phyloP scores from a whole-genome alignment of 2,329 filamentous ascomycete genomes.

The Bipolaris victoriae region DNA sequence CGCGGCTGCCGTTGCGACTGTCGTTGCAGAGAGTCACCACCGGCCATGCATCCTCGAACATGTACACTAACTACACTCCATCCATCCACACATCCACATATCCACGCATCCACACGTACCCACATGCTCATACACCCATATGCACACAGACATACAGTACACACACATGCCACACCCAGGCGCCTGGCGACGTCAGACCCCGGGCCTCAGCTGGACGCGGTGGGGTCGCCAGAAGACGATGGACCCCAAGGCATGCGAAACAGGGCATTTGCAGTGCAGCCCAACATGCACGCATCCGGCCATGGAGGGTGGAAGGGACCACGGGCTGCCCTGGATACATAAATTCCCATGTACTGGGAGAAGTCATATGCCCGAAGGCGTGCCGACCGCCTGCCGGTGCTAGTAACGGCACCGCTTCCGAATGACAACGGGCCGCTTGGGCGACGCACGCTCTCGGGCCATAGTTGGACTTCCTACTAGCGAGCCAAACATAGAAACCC shows the following conservation, averaged over 20 bases:
- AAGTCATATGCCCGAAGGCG: slow-evolving; percentile 22
- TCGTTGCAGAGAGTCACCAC: not conserved
- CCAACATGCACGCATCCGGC: slow-evolving; percentile 2
- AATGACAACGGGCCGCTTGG: slow-evolving; percentile 16
- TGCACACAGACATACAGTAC: not conserved
- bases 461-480: slow-evolving; percentile 6
- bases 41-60: not conserved
- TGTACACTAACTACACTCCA: not conserved
- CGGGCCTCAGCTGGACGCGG: slow-evolving; percentile 4
- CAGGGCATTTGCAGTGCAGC: not conserved
- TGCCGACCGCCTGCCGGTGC: slow-evolving; percentile 19
- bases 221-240: slow-evolving; percentile 8
- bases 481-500: slow-evolving; percentile 24
- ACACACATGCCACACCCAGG: not conserved
- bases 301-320: not conserved
- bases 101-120: not conserved
- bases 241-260: not conserved
- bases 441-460: slow-evolving; percentile 28
- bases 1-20: not conserved
- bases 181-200: slow-evolving; percentile 2
- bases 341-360: slow-evolving; percentile 14
- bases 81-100: not conserved
- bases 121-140: not conserved
- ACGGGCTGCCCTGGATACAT: slow-evolving; percentile 5
- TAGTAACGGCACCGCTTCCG: slow-evolving; percentile 27